A percentile compares a stretch with the other conserved stretches of the same genome.
These are phyloP conservation scores for Coccomyxa sp. DNA, from an alignment of 139 green algal genomes.

Conservation along the genomic window DNA sequence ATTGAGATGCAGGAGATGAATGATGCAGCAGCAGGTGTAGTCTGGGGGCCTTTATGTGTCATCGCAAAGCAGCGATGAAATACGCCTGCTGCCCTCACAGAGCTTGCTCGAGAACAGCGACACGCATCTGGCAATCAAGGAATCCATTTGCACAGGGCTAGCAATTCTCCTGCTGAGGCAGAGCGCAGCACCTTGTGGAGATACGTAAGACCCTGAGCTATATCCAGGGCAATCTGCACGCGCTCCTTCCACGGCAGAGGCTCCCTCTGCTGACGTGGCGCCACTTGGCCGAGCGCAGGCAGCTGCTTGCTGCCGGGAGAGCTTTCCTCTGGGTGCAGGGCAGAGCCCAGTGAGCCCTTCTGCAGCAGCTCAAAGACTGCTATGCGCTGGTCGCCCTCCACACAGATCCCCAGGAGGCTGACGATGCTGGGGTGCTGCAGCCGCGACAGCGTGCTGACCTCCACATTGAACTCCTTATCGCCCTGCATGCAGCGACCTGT, in stretches of 20 bases:
- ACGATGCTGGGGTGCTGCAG: constrained; percentile 40
- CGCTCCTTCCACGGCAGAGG: constrained; percentile 39
- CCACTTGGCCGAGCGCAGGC: not conserved
- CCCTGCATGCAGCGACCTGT: constrained; percentile 20
- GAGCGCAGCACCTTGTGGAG: constrained; percentile 53
- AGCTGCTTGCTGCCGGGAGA: not conserved
- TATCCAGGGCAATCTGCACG: constrained; percentile 34
- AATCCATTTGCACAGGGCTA: too few relatives aligned
- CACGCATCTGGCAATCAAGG: too few relatives aligned
- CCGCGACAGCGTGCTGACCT: constrained; percentile 33
- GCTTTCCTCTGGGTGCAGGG: constrained; percentile 8
- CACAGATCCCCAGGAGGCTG: constrained; percentile 40
- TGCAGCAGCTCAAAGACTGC: constrained; percentile 33
- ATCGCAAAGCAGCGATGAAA: too few relatives aligned
- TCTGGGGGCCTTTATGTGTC: too few relatives aligned
- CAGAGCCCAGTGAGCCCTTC: constrained; percentile 11
- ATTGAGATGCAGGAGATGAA: too few relatives aligned
- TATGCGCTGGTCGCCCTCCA: constrained; percentile 33
- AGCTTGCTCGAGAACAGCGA: too few relatives aligned
- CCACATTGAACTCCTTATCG: constrained; percentile 51
- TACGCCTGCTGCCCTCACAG: too few relatives aligned
- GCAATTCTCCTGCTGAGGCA: too few relatives aligned
- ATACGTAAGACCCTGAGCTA: constrained; percentile 36
- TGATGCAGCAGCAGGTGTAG: too few relatives aligned
- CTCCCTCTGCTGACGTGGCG: not conserved